These are phyloP conservation scores for Kluyveromyces sp. DNA, from an alignment of 1,139 yeast genomes.

Conservation along the genomic window DNA sequence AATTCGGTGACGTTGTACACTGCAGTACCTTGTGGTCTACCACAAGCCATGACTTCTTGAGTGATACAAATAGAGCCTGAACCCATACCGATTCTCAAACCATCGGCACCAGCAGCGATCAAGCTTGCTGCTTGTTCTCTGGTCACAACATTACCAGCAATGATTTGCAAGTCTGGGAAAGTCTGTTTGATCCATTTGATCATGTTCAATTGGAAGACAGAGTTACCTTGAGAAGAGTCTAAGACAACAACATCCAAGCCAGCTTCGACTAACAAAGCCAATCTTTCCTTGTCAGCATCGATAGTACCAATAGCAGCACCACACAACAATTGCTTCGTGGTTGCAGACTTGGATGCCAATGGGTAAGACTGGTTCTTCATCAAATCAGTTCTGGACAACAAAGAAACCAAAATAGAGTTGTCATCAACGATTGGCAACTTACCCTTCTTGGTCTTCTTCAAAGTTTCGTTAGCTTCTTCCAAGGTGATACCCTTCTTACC, in stretches of 20 bases:
- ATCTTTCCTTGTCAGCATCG: constrained; percentile 80
- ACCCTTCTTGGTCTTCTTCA: constrained; percentile 93
- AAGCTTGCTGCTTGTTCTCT: constrained; percentile 97
- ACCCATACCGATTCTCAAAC: constrained; percentile 99
- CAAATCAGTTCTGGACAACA: constrained; percentile 92
- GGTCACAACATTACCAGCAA: constrained; percentile 98
- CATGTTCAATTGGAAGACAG: constrained; percentile 90
- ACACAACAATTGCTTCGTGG: constrained; percentile 92
- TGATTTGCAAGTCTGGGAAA: constrained; percentile 73
- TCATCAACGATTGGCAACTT: constrained; percentile 88
- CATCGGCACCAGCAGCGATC: constrained; percentile 96
- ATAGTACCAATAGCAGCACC: constrained; percentile 99
- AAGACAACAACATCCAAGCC: constrained; percentile 95
- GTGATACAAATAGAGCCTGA: constrained; percentile 98
- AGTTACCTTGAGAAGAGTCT: constrained; percentile 97
- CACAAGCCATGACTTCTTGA: constrained; percentile 99
- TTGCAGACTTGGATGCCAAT: constrained; percentile 84
- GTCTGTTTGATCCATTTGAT: constrained; percentile 81
- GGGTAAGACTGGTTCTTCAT: constrained; percentile 95
- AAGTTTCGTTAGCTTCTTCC: constrained; percentile 79
- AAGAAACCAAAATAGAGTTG: constrained; percentile 69
- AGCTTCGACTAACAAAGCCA: constrained; percentile 79
- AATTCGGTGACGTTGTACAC: constrained; percentile 39
- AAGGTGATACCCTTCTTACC: constrained; percentile 77
- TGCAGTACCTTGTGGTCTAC: constrained; percentile 96